Evolutionary conservation across 257 asterid species (phyloP), one percentile per base, ranked within the genome.

Genomic region (Cruciata laevipes): DNA sequence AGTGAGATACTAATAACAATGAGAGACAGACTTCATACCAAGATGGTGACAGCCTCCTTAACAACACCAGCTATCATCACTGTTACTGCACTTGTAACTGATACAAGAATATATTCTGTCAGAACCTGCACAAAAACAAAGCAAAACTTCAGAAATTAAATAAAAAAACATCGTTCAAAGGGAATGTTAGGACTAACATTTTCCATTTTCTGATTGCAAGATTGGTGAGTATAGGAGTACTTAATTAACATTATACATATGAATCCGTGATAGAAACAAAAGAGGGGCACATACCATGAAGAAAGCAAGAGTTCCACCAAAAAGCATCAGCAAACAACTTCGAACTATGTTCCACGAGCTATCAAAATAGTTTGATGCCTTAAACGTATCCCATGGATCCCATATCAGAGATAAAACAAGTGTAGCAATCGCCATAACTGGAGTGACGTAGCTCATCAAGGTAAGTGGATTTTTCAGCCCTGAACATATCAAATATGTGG

Each of bases 41-140:
- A 67, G 69, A 94, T 91, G 55, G 99, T 94, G 21, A 94, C 98
- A 62, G 99, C 98, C 78, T 94, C 99, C 84, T 94, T 91, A 78
- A 94, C 99, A 71, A 94, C 96, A 77, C 99, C 99, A 8, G 98
- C 99, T 73, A 94, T 94, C 52, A 98, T 94, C 59, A 94, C 95
- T 25, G 99, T 94, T 67, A 94, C 96, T 8, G 99, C 99, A 84
- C 99, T 94, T 23, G 99, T 91, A 38, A 90, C 89, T 3, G 99
- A 94, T 37, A 94, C 83, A 24, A 94, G 98, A 79, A 94, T 74
- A 67, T 84, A 94, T 73, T 94, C 99, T 0, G 99, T 90, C 78
- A 94, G 79, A 58, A 94, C 99, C 99, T 94, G 96, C 83, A 49
- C 3, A 40, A 38, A 42, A 14, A 69, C 57, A 51, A 71, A 60